Percentiles rank a stretch among this genome's conserved stretches.
Evolutionary conservation across 192 early-diverging fungal species (phyloP).

Genomic region (Kickxella alabastrina): DNA sequence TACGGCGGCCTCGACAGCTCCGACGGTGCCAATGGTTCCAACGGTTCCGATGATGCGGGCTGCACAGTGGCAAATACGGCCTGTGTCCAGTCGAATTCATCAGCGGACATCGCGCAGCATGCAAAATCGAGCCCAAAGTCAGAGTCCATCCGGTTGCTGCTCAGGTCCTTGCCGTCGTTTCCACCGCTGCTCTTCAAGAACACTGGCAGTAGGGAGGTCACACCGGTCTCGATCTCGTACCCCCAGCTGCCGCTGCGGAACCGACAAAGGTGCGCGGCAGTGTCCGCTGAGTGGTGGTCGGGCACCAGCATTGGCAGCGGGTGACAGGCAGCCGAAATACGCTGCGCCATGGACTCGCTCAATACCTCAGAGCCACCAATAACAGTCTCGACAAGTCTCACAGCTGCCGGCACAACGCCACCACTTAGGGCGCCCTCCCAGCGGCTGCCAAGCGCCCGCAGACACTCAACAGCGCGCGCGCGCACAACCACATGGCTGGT

Average conservation of each 20-base stretch:
- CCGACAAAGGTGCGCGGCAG: slow-evolving; percentile 8
- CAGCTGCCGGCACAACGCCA: slow-evolving; percentile 9
- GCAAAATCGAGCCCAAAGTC: slow-evolving; percentile 16
- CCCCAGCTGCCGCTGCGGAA: slow-evolving; percentile 36
- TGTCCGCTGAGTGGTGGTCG: not conserved
- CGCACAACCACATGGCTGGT: slow-evolving; percentile 29
- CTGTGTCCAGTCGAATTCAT: slow-evolving; percentile 32
- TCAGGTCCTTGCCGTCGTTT: not conserved
- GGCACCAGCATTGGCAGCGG: not conserved
- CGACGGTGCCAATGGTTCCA: not conserved
- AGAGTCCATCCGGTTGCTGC: not conserved
- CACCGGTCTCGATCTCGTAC: slow-evolving; percentile 41
- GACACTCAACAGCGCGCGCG: slow-evolving; percentile 20
- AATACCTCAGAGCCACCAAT: slow-evolving; percentile 24
- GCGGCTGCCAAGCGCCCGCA: slow-evolving; percentile 3
- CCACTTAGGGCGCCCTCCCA: not conserved
- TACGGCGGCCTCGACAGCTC: slow-evolving; percentile 9
- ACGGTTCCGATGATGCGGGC: not conserved
- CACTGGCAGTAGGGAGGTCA: slow-evolving; percentile 27
- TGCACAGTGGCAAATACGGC: not conserved
- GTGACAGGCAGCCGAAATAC: slow-evolving; percentile 4
- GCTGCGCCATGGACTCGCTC: slow-evolving; percentile 13
- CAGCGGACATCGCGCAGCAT: slow-evolving; percentile 1
- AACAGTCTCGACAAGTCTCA: slow-evolving; percentile 27
- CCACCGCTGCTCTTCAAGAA: not conserved